phyloP scores from a whole-genome alignment of 768 basidiomycete genomes.

The Agaricus subrufescens region DNA sequence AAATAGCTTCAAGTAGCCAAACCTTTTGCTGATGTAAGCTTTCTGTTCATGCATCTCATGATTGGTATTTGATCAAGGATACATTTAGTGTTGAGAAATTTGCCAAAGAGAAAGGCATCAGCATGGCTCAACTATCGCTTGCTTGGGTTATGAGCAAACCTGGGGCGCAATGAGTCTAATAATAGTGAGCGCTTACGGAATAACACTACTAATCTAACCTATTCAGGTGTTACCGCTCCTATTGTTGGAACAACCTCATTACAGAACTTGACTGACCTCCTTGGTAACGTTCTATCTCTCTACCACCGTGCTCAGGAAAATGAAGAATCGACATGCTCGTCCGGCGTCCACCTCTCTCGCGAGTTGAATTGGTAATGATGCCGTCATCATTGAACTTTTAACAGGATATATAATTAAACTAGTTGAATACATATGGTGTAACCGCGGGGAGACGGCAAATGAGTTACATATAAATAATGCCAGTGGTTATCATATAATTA shows the following conservation, averaged over 20 bases:
- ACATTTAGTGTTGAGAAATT: constrained; percentile 44
- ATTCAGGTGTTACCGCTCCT: constrained; percentile 43
- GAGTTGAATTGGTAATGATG: too few species aligned
- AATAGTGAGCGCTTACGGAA: not conserved
- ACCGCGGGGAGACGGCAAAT: too few species aligned
- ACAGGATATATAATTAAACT: too few species aligned
- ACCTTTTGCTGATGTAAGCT: too few species aligned
- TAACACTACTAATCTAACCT: too few species aligned
- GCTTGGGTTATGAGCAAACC: constrained; percentile 46
- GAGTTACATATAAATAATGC: too few species aligned
- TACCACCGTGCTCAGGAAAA: too few species aligned
- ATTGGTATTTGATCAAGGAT: not conserved
- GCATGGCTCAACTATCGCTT: constrained; percentile 52
- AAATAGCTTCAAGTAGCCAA: too few species aligned
- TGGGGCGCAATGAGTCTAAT: constrained; percentile 15
- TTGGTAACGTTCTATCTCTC: constrained; percentile 25
- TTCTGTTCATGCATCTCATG: not conserved
- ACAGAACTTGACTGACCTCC: constrained; percentile 46
- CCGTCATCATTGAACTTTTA: too few species aligned
- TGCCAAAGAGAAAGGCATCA: constrained; percentile 43
- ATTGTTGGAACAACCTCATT: constrained; percentile 50
- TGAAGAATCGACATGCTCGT: too few species aligned
- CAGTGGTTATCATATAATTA: not conserved
- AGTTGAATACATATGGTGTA: too few species aligned
- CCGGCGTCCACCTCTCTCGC: too few species aligned